Conservation (phyloP, 176 grass and related monocot genomes). For the Musa itinerans region DNA sequence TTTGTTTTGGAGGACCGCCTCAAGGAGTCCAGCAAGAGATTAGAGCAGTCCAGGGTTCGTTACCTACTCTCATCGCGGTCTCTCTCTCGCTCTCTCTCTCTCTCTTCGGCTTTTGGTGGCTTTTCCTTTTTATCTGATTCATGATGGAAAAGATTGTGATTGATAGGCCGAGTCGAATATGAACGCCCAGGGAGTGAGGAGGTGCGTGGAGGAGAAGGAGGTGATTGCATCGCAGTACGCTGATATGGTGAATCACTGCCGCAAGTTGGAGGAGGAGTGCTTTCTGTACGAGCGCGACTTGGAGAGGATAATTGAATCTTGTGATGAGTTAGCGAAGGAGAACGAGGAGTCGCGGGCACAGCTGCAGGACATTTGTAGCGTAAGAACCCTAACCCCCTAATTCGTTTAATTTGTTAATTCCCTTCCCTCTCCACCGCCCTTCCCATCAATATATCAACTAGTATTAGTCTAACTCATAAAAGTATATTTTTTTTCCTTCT, state of each 20-base stretch:
- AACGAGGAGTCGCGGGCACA: constrained; percentile 45
- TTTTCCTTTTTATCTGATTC: background rate
- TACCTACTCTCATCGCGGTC: too few relatives aligned
- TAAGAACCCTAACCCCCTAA: constrained; percentile 10
- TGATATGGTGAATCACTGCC: constrained; percentile 34
- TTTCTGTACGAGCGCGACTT: constrained; percentile 82
- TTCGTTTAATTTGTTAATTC: too few relatives aligned
- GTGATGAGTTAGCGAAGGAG: constrained; percentile 65
- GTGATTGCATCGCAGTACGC: constrained; percentile 23
- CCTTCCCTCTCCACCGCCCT: too few relatives aligned
- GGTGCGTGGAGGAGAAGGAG: constrained; percentile 82
- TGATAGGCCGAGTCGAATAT: constrained; percentile 52
- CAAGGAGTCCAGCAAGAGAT: constrained; percentile 34
- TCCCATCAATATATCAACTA: too few relatives aligned
- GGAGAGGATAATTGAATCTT: constrained; percentile 70
- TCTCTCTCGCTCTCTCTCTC: background rate
- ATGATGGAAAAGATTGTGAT: background rate
- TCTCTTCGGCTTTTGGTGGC: too few relatives aligned
- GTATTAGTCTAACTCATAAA: too few relatives aligned
- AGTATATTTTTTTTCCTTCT: too few relatives aligned
- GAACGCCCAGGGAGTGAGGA: constrained; percentile 61
- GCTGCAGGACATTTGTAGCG: constrained; percentile 22
- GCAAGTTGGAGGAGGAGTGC: constrained; percentile 60
- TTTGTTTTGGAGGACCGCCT: constrained; percentile 71
- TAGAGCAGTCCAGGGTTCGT: constrained; percentile 36